Evolutionary conservation across 305 asterid species (phyloP).

Genomic region (Solanum aculeatissimum): DNA sequence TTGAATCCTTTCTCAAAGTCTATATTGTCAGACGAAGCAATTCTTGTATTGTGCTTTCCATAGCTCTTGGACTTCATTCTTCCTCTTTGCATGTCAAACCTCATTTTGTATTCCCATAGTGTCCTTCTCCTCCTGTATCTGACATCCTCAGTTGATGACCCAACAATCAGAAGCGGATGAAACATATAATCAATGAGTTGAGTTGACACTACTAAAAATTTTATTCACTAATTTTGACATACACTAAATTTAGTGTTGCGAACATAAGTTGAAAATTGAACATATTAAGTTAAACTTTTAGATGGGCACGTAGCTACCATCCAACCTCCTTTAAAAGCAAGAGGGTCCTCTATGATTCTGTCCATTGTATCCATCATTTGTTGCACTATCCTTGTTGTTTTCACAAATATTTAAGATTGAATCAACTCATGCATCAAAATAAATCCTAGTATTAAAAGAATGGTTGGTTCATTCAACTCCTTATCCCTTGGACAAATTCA

Average conservation of each 20-base stretch:
- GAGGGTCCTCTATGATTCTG: slow-evolving; percentile 48
- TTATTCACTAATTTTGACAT: no score
- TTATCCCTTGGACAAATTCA: neutral
- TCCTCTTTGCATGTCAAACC: slow-evolving; percentile 56
- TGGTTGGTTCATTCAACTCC: neutral
- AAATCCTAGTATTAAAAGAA: neutral
- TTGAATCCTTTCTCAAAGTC: slow-evolving; percentile 50
- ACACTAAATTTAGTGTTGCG: no score
- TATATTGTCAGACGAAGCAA: slow-evolving; percentile 64
- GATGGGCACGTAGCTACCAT: neutral
- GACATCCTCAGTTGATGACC: neutral
- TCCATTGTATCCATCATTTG: slow-evolving; percentile 88
- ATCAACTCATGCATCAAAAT: neutral
- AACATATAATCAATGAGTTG: neutral
- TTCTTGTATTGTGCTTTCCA: slow-evolving; percentile 47
- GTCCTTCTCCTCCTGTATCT: slow-evolving; percentile 48
- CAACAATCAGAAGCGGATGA: neutral
- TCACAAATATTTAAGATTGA: neutral
- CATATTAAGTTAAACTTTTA: neutral
- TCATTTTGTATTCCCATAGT: slow-evolving; percentile 71
- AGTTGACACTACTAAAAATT: no score
- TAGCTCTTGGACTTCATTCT: slow-evolving; percentile 65
- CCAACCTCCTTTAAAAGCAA: slow-evolving; percentile 19
- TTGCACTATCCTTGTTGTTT: slow-evolving; percentile 63
- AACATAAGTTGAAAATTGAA: neutral